Conservation (phyloP, 106 monocot species). For the Narthecium ossifragum region DNA sequence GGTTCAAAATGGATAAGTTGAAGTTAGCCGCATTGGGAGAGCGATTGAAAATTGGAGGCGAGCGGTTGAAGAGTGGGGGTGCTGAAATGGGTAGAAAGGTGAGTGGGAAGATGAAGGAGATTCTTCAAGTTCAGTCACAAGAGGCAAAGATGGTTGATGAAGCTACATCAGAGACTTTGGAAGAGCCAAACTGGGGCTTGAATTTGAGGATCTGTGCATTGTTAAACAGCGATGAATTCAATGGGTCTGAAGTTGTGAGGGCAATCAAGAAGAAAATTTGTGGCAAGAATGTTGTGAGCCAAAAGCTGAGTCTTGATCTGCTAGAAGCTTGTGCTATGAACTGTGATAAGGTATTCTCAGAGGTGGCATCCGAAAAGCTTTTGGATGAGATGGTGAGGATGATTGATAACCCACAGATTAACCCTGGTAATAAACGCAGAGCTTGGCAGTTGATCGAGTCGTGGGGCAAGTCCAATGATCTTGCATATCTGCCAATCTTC, state of each 20-base stretch:
- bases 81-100: conserved; percentile 57
- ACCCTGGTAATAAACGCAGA: conserved; percentile 32
- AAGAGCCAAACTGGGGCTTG: conserved; percentile 71
- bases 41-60: conserved; percentile 63
- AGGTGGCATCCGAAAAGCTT: conserved; percentile 70
- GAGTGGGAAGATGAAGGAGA: conserved; percentile 79
- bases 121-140: conserved; percentile 52
- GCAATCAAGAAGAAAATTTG: conserved; percentile 72
- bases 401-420: conserved; percentile 59
- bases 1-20: conserved; percentile 51
- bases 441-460: conserved; percentile 67
- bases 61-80: conserved; percentile 49
- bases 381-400: conserved; percentile 71
- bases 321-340: conserved; percentile 77
- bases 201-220: conserved; percentile 64
- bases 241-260: conserved; percentile 60
- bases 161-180: conserved; percentile 62
- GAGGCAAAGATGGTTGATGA: conserved; percentile 81
- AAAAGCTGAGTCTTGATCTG: conserved; percentile 59
- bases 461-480: conserved; percentile 75
- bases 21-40: conserved; percentile 55
- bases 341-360: conserved; percentile 80
- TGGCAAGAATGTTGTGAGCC: conserved; percentile 27
- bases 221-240: conserved; percentile 58
- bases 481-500: conserved; percentile 65